These are phyloP conservation scores for Aureobasidium uvarum DNA, from an alignment of 2,329 filamentous ascomycete species.

Conservation along the genomic window DNA sequence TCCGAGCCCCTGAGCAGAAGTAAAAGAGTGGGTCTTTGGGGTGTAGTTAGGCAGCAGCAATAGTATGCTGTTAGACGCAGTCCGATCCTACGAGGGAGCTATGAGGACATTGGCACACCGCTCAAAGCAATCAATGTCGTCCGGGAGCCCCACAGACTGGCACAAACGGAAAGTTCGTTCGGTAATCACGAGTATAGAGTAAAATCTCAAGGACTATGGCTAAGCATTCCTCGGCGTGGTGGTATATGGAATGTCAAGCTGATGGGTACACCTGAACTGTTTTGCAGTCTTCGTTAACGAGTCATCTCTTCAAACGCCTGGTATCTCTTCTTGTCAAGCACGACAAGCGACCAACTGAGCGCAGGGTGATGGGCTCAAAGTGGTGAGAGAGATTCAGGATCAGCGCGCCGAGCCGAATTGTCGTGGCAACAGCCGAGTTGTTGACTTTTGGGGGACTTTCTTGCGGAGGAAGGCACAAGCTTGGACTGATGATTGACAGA, in stretches of 20 bases:
- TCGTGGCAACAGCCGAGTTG: conserved; percentile 15
- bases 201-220: neutral
- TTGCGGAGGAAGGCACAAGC: conserved; percentile 12
- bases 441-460: conserved; percentile 21
- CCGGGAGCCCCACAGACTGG: neutral
- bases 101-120: neutral
- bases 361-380: neutral
- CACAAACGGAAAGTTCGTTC: neutral
- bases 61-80: neutral
- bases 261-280: neutral
- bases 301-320: neutral
- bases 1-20: neutral
- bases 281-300: neutral
- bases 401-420: conserved; percentile 12
- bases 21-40: neutral
- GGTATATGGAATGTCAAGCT: neutral
- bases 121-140: neutral
- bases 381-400: neutral
- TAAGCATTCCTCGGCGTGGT: neutral
- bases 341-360: neutral
- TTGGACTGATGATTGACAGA: conserved; percentile 11
- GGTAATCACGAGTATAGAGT: neutral
- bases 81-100: neutral
- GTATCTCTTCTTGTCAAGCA: neutral
- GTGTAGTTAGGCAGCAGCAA: neutral